These are phyloP conservation scores for Blakeslea trispora DNA, from an alignment of 371 early-diverging fungal genomes.

Conservation along the genomic window DNA sequence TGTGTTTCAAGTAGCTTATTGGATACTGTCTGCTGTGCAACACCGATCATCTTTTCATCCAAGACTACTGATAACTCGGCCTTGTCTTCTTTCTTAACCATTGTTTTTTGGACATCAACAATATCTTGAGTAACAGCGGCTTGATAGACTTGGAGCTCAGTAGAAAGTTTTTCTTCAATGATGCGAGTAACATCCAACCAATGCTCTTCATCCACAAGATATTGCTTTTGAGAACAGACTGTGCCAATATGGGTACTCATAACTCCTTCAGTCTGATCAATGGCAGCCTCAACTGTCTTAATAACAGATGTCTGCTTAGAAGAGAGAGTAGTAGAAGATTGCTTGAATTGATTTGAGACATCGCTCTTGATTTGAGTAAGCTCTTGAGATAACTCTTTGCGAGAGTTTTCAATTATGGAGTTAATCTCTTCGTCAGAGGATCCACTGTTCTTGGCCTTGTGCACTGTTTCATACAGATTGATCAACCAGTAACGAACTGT, in stretches of 20 bases:
- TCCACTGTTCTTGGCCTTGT: constrained; percentile 29
- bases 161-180: constrained; percentile 28
- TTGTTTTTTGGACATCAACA: constrained; percentile 16
- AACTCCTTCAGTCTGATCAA: constrained; percentile 27
- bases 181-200: constrained; percentile 22
- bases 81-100: constrained; percentile 15
- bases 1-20: constrained; percentile 30
- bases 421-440: constrained; percentile 40
- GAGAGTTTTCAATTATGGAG: constrained; percentile 25
- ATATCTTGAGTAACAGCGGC: constrained; percentile 30
- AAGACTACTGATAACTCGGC: constrained; percentile 22
- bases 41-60: constrained; percentile 28
- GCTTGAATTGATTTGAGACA: constrained; percentile 13
- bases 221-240: constrained; percentile 24
- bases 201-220: constrained; percentile 22
- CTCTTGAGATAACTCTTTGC: constrained; percentile 24
- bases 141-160: constrained; percentile 35
- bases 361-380: constrained; percentile 17
- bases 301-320: constrained; percentile 21
- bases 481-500: constrained; percentile 39
- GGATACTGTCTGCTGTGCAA: constrained; percentile 26
- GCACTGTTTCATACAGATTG: constrained; percentile 22
- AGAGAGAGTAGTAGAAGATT: constrained; percentile 15
- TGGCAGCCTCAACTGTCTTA: constrained; percentile 30
- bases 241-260: constrained; percentile 22